These are phyloP conservation scores for Metarhizium robertsii DNA, from an alignment of 2,329 filamentous ascomycete genomes.

Conservation along the genomic window DNA sequence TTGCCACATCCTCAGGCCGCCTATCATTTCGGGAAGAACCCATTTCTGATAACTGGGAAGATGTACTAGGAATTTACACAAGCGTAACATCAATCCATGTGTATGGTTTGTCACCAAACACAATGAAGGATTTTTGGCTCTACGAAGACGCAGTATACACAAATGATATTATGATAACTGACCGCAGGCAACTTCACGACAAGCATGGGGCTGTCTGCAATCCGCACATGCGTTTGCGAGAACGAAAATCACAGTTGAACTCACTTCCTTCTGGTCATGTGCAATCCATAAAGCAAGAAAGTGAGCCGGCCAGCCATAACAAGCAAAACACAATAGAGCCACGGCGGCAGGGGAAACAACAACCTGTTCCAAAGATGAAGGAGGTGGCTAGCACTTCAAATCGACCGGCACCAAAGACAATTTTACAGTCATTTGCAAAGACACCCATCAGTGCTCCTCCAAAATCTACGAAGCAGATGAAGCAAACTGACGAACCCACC, in stretches of 20 bases:
- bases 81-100: conserved; percentile 73
- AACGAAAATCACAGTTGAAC: conserved; percentile 1
- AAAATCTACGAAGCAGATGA: conserved; percentile 37
- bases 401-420: conserved; percentile 48
- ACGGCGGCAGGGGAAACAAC: conserved; percentile 15
- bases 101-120: conserved; percentile 54
- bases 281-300: not conserved
- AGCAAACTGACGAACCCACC: conserved; percentile 20
- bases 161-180: not conserved
- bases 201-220: conserved; percentile 4
- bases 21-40: not conserved
- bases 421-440: conserved; percentile 76
- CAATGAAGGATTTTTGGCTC: not conserved
- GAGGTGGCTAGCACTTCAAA: conserved; percentile 30
- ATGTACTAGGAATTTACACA: conserved; percentile 57
- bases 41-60: conserved; percentile 30
- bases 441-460: conserved; percentile 26
- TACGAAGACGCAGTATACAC: conserved; percentile 6
- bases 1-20: conserved; percentile 10
- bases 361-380: not conserved
- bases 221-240: conserved; percentile 2
- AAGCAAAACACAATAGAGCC: conserved; percentile 22
- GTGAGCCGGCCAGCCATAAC: conserved; percentile 10
- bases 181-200: not conserved
- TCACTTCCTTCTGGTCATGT: not conserved